These are phyloP conservation scores for Triticum aestivum DNA, from an alignment of 176 grass and related monocot species.

Conservation along the genomic window IWGSC_CS_RefSeq_v2.1 NC_057802.1:161161166-161161665, in stretches of 20 bases:
- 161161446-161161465: background rate
- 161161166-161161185: background rate
- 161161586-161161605: constrained; percentile 23
- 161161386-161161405: background rate
- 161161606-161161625: constrained; percentile 11
- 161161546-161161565: constrained; percentile 16
- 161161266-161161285: background rate
- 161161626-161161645: background rate
- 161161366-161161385: background rate
- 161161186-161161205: background rate
- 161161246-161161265: background rate
- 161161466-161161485: background rate
- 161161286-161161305: background rate
- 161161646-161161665: background rate
- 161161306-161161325: background rate
- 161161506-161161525: constrained; percentile 18
- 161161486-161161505: background rate
- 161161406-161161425: background rate
- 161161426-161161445: background rate
- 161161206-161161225: background rate
- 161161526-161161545: constrained; percentile 48
- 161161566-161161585: constrained; percentile 14
- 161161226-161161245: background rate
- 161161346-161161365: background rate
- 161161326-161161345: background rate